These are phyloP conservation scores for Diaporthe citri DNA, from an alignment of 2,329 filamentous ascomycete species.

Conservation along the genomic window DNA sequence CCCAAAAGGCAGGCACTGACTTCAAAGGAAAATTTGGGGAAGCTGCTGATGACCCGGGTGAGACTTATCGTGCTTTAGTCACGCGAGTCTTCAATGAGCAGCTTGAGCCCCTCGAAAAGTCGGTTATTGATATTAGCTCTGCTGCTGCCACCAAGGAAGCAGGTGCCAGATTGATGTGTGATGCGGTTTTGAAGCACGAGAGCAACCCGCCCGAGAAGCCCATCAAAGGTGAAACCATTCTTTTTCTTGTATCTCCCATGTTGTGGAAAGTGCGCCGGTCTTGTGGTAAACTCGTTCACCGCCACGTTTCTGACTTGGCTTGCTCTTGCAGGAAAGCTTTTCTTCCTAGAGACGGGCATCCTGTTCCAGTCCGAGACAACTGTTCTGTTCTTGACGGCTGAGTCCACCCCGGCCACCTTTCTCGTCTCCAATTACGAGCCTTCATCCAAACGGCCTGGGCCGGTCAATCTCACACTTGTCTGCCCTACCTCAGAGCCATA, in stretches of 20 bases:
- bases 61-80: neutral
- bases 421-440: neutral
- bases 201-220: neutral
- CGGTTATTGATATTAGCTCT: neutral
- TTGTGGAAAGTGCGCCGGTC: too few species aligned
- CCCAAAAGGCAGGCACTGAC: neutral
- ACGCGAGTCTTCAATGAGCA: slow-evolving; percentile 1
- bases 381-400: neutral
- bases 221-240: neutral
- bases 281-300: too few species aligned
- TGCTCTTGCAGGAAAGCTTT: neutral
- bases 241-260: too few species aligned
- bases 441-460: neutral
- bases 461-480: neutral
- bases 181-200: neutral
- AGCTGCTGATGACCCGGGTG: neutral
- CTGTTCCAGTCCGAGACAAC: neutral
- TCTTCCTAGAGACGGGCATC: neutral
- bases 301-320: neutral
- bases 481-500: neutral
- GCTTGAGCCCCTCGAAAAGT: neutral
- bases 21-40: neutral
- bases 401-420: neutral
- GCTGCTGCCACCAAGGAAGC: too few species aligned
- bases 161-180: too few species aligned